Evolutionary conservation across 1,284 basidiomycete genomes (phyloP).

Genomic region (Tilletia horrida): DNA sequence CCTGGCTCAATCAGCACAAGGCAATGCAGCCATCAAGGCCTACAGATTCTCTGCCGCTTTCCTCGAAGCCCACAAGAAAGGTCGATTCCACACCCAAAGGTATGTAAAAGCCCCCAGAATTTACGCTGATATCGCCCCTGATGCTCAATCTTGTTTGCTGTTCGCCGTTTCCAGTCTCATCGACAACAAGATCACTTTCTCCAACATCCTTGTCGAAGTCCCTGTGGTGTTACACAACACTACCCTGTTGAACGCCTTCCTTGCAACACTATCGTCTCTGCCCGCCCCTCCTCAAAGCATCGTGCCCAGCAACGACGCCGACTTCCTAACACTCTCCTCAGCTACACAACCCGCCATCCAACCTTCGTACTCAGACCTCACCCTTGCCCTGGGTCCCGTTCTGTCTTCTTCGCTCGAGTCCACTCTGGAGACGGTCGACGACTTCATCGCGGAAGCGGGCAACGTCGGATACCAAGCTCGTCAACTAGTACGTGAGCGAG

Average conservation of each 20-base stretch:
- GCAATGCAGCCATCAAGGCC: constrained; percentile 85
- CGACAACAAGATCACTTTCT: constrained; percentile 80
- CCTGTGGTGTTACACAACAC: constrained; percentile 85
- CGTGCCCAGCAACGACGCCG: constrained; percentile 37
- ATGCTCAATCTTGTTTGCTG: constrained; percentile 18
- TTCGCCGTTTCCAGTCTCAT: constrained; percentile 64
- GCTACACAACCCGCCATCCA: constrained; percentile 43
- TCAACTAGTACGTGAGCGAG: constrained; percentile 84
- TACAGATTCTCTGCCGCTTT: constrained; percentile 82
- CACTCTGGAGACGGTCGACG: constrained; percentile 51
- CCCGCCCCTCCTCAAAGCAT: constrained; percentile 52
- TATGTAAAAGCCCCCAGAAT: constrained; percentile 52
- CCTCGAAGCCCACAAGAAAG: constrained; percentile 77
- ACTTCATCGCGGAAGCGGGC: constrained; percentile 56
- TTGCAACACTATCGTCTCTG: constrained; percentile 66
- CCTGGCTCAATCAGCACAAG: constrained; percentile 62
- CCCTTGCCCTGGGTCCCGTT: constrained; percentile 52
- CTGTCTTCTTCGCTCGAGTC: constrained; percentile 51
- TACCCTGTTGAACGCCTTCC: constrained; percentile 77
- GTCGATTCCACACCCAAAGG: constrained; percentile 83
- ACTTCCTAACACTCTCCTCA: constrained; percentile 29
- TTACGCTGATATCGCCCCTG: constrained; percentile 6
- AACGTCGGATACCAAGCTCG: constrained; percentile 88
- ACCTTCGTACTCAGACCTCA: constrained; percentile 46
- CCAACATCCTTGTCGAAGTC: constrained; percentile 82